Base-by-base conservation (phyloP, 2,329 filamentous ascomycete species). In the Chaetomiaceae sp. region DNA sequence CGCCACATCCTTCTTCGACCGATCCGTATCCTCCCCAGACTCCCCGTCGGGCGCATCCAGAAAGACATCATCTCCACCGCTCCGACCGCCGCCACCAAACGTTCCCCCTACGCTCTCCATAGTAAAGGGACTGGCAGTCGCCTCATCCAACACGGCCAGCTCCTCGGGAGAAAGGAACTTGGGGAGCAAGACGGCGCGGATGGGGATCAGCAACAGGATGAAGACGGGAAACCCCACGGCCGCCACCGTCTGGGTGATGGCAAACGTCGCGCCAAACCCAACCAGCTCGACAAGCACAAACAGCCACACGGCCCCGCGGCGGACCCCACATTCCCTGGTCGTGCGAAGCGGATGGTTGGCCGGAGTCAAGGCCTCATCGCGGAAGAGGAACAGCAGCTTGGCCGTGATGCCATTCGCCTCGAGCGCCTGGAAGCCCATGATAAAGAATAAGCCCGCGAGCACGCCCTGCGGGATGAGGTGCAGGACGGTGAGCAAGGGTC, bases 341-440 rank as follows among this genome's bases (percentile, higher is more conserved):
- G 10, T n/a, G 3, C 37, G 42, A 17, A 91, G 73, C 0, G 85
- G 84, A 56, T 85, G 77, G 1, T 69, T 70, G 0, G 73, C 62
- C 3, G 77, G 72, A 0, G 84, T 88, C n/a, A 90, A 72, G 4
- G 73, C 65, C 42, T 66, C 71, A 67, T 92, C 87, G 55, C 81
- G 78, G 1, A 74, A 68, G 1, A 92, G 74, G 65, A 87, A 91
- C 19, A 89, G 65, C 8, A 91, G 65, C 67, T 91, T 91, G 54
- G 76, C 70, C 0, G 86, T 91, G 63, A 92, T 88, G 19, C 87
- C 87, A 63, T 92, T 92, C 20, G 71, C 83, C 63, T 83, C 78
- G 27, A 92, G 79, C 3, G 87, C 87, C 69, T 91, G 85, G 54
- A 88, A 76, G 37, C 87, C 87, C 87, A 92, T 91, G 64, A 89